A percentile compares a stretch with the other conserved stretches of the same genome.
phyloP scores from a whole-genome alignment of 2,329 filamentous ascomycete genomes.

The Sporothrix inflata region DNA sequence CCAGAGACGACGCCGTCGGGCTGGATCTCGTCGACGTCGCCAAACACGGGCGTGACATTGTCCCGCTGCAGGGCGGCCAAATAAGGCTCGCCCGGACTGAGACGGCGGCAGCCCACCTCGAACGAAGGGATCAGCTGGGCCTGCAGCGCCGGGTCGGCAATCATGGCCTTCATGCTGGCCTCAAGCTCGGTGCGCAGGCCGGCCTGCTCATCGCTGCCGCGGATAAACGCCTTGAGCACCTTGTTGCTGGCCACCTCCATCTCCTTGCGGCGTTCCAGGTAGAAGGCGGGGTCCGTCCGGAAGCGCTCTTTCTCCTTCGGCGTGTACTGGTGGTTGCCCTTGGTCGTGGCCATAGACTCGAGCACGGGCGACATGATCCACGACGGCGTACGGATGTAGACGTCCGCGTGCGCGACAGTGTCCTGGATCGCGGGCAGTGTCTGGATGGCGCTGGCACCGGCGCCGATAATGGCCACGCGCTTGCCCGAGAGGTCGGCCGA shows the following conservation, averaged over 20 bases:
- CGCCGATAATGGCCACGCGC: constrained; percentile 22
- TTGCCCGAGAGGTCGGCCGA: constrained; percentile 31
- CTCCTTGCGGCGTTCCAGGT: constrained; percentile 11
- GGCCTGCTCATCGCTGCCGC: constrained; percentile 13
- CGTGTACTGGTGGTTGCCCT: constrained; percentile 19
- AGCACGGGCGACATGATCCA: constrained; percentile 31
- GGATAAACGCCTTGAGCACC: constrained; percentile 14
- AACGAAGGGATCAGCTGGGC: constrained; percentile 52
- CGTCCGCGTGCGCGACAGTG: constrained; percentile 41
- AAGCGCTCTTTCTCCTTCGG: constrained; percentile 10
- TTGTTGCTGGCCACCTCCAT: constrained; percentile 20
- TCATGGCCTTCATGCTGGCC: constrained; percentile 36
- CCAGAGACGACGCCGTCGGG: constrained; percentile 51
- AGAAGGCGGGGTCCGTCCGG: not conserved
- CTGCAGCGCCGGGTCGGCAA: not conserved
- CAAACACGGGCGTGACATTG: constrained; percentile 40
- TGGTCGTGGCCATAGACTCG: not conserved
- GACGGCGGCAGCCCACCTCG: constrained; percentile 49
- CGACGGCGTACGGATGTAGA: constrained; percentile 39
- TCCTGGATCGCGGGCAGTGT: constrained; percentile 42
- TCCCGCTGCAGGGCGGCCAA: constrained; percentile 46
- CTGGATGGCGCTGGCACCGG: constrained; percentile 19
- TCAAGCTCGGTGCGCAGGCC: not conserved
- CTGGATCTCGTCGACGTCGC: constrained; percentile 50
- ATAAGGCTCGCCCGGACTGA: constrained; percentile 56